Evolutionary conservation across 2,329 filamentous ascomycete genomes (phyloP).

Genomic region (Westerdykella aurantiaca): DNA sequence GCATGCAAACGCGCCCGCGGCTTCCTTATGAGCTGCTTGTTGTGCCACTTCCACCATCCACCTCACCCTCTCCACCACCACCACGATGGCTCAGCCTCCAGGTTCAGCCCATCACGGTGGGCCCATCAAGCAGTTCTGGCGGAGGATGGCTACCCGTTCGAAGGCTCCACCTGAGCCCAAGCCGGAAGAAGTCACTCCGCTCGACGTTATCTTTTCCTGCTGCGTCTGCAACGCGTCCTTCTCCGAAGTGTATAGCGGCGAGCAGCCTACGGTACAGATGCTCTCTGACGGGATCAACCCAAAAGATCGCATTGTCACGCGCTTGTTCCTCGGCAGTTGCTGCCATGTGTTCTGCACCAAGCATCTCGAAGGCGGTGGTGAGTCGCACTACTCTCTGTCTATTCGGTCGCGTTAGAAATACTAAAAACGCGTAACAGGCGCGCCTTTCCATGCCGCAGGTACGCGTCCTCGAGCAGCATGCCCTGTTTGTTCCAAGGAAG

Average conservation of each 20-base stretch:
- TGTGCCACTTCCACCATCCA: neutral
- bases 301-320: conserved; percentile 38
- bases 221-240: conserved; percentile 43
- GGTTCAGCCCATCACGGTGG: too few species aligned
- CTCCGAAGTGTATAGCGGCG: conserved; percentile 41
- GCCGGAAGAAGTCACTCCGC: conserved; percentile 26
- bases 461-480: conserved; percentile 41
- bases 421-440: conserved; percentile 27
- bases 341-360: conserved; percentile 46
- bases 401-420: neutral
- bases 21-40: too few species aligned
- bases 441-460: conserved; percentile 41
- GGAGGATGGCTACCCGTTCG: neutral
- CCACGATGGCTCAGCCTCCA: too few species aligned
- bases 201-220: conserved; percentile 47
- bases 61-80: conserved; percentile 1
- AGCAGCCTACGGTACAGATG: conserved; percentile 32
- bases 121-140: too few species aligned
- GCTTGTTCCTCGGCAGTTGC: conserved; percentile 45
- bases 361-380: conserved; percentile 47
- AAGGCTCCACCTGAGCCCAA: conserved; percentile 6
- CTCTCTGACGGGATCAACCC: conserved; percentile 34
- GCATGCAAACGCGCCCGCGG: conserved; percentile 8
- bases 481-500: conserved; percentile 40
- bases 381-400: conserved; percentile 9